Evolutionary conservation across 805 yeast genomes (phyloP), one percentile per base, ranked within the genome.

Genomic region (Ogataea parapolymorpha): DNA sequence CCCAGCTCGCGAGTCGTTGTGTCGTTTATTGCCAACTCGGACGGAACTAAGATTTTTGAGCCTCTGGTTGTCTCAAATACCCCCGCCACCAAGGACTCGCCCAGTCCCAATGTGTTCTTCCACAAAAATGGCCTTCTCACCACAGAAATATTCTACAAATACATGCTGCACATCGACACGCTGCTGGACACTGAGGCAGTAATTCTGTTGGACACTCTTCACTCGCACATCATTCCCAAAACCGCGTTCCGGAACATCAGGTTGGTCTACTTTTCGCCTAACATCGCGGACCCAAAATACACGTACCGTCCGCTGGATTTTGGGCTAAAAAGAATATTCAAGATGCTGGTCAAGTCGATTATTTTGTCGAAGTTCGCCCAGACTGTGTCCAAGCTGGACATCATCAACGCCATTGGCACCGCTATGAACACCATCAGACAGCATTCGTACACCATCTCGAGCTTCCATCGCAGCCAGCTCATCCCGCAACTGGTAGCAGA

Each of bases 161-260:
- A 59, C 41, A 32, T 59, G 32, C 43, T 36, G 8, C 29, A 44
- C 15, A 38, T 59, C 15, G 56, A 60, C 35, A 20, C 40, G 6
- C 23, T 35, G 12, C 26, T 51, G 9, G 30, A 23, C 9, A 15
- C 23, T 5, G 26, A 34, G 12, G 28, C 59, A 4, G 51, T 59
- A 1, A 14, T 69, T 3, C 26, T 68, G 22, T 35, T 66, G 26
- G 71, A 68, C 50, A 48, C 58, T 27, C 45, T 66, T 10, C 54
- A 64, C 44, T 51, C 63, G 2, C 74, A 69, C 47, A 59, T 65
- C 26, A 49, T 66, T 13, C 66, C 70, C 3, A 50, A 55, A 5
- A 58, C 61, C 8, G 32, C 44, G 1, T 50, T 67, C 7, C 18
- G 42, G 2, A 55, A 59, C 37, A 54, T 68, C 33, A 49, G 54